Percentiles rank a stretch among this genome's conserved stretches.
Conservation (phyloP, 768 basidiomycete genomes). For the Suillus weaverae region DNA sequence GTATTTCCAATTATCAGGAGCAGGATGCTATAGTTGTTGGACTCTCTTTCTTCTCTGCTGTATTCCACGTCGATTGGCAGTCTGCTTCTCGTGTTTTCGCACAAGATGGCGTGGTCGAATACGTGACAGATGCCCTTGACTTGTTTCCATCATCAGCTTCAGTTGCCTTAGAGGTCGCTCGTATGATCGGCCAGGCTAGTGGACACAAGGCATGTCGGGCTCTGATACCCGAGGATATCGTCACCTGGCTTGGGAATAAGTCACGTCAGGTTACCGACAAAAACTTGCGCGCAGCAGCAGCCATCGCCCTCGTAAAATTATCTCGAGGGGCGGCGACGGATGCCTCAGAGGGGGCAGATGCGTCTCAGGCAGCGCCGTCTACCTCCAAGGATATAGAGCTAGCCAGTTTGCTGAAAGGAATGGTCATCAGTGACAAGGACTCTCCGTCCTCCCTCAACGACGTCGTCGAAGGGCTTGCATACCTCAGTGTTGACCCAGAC, state of each 20-base stretch:
- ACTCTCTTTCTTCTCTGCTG: conserved; percentile 67
- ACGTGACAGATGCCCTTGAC: conserved; percentile 70
- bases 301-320: conserved; percentile 78
- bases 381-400: conserved; percentile 45
- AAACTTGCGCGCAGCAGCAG: conserved; percentile 58
- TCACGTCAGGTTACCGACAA: conserved; percentile 47
- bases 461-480: conserved; percentile 83
- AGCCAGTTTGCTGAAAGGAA: conserved; percentile 54
- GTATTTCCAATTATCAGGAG: conserved; percentile 59
- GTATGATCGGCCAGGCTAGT: conserved; percentile 72
- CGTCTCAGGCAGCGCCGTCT: conserved; percentile 15
- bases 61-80: conserved; percentile 81
- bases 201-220: conserved; percentile 73
- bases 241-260: conserved; percentile 67
- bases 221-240: conserved; percentile 53
- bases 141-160: conserved; percentile 48
- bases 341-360: conserved; percentile 19
- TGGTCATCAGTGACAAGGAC: conserved; percentile 43
- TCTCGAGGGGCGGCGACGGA: conserved; percentile 56
- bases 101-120: conserved; percentile 61
- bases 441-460: conserved; percentile 51
- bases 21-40: conserved; percentile 46
- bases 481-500: conserved; percentile 63
- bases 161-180: conserved; percentile 63
- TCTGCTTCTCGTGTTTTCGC: conserved; percentile 65